Conservation (phyloP, 106 monocot genomes). For the Cymbidium sinense region DNA sequence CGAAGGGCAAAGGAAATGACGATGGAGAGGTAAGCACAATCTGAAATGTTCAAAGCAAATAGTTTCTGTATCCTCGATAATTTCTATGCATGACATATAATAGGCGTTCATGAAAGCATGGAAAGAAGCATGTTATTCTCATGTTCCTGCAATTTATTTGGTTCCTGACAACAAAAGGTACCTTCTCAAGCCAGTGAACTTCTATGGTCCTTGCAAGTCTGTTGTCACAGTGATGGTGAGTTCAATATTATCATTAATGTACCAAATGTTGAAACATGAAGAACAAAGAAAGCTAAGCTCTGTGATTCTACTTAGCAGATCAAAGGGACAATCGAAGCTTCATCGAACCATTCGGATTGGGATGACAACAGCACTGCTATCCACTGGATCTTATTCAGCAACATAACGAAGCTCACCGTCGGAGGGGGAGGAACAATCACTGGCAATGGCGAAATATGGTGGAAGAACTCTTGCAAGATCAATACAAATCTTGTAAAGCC, state of each 20-base stretch:
- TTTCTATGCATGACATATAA: too few species aligned
- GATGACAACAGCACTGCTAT: background rate
- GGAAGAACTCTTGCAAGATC: constrained; percentile 23
- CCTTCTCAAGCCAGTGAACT: constrained; percentile 49
- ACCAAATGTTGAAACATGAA: background rate
- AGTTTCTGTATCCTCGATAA: background rate
- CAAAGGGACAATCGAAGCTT: constrained; percentile 15
- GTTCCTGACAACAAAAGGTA: constrained; percentile 30
- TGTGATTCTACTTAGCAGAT: background rate
- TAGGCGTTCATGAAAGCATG: constrained; percentile 49
- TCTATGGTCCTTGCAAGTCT: constrained; percentile 74
- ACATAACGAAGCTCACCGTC: constrained; percentile 7
- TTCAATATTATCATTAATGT: background rate
- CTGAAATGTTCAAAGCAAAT: background rate
- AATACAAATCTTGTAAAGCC: constrained; percentile 7
- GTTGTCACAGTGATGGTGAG: constrained; percentile 48
- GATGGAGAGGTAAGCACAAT: constrained; percentile 3
- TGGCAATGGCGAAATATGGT: constrained; percentile 23
- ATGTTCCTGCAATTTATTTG: constrained; percentile 5
- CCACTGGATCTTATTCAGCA: constrained; percentile 17
- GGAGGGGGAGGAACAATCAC: constrained; percentile 20
- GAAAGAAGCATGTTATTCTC: constrained; percentile 17
- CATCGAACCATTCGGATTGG: constrained; percentile 12
- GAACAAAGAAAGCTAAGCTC: too few species aligned
- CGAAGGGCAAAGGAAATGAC: constrained; percentile 10